Evolutionary conservation across 192 early-diverging fungal species (phyloP).

Genomic region (Funneliformis geosporum): DNA sequence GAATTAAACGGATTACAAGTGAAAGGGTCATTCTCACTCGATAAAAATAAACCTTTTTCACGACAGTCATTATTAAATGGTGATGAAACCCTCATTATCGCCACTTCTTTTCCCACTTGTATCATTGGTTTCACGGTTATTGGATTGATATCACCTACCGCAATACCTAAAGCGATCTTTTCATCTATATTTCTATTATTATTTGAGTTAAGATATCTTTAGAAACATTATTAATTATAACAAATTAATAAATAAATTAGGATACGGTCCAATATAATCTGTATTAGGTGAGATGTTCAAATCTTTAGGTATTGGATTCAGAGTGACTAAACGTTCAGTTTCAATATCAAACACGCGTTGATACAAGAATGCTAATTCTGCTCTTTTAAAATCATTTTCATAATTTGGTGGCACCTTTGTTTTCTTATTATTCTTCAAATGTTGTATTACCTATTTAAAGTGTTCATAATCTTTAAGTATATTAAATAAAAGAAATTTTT

Average conservation of each 20-base stretch:
- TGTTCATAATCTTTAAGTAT: not conserved
- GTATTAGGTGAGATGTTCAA: conserved; percentile 44
- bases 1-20: not conserved
- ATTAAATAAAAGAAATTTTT: not conserved
- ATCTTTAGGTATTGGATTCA: conserved; percentile 54
- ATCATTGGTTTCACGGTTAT: conserved; percentile 53
- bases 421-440: conserved; percentile 40
- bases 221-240: not conserved
- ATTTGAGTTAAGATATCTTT: not conserved
- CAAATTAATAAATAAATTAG: not conserved
- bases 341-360: conserved; percentile 86
- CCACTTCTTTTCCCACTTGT: not conserved
- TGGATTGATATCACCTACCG: conserved; percentile 64
- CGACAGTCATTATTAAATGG: not conserved
- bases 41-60: not conserved
- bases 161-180: conserved; percentile 56
- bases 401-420: conserved; percentile 66
- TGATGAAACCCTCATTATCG: not conserved
- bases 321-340: conserved; percentile 49
- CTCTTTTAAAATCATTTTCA: conserved; percentile 63
- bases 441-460: conserved; percentile 31
- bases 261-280: conserved; percentile 62
- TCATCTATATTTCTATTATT: conserved; percentile 50
- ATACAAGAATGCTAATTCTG: conserved; percentile 86
- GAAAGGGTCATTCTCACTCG: not conserved